Evolutionary conservation across 352 stramenopile genomes (phyloP).

Genomic region (Phytophthora cryptogea): DNA sequence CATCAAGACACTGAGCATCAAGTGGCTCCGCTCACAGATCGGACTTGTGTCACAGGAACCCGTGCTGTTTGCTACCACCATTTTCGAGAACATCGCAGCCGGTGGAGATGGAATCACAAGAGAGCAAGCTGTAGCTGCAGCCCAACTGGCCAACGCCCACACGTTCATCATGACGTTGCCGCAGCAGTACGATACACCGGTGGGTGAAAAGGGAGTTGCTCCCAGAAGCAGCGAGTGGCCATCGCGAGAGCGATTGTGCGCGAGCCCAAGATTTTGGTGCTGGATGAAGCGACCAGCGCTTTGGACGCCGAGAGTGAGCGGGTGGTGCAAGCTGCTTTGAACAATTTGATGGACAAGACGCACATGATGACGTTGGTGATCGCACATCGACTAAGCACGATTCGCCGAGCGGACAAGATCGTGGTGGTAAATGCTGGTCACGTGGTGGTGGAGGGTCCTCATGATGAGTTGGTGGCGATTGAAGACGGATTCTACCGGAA

Average conservation of each 20-base stretch:
- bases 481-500: conserved; percentile 24
- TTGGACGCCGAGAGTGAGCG: conserved; percentile 37
- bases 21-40: conserved; percentile 55
- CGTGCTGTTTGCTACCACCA: conserved; percentile 89
- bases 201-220: conserved; percentile 52
- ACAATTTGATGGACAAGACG: conserved; percentile 35
- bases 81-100: conserved; percentile 91
- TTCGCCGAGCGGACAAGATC: conserved; percentile 58
- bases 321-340: conserved; percentile 42
- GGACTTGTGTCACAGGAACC: conserved; percentile 86
- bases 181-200: conserved; percentile 47
- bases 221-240: conserved; percentile 52
- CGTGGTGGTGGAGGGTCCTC: conserved; percentile 48
- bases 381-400: conserved; percentile 51
- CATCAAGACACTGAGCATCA: conserved; percentile 34
- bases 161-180: conserved; percentile 83
- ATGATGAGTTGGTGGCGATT: conserved; percentile 42
- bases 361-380: conserved; percentile 67
- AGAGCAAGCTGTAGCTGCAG: conserved; percentile 69
- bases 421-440: conserved; percentile 44
- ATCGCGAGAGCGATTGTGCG: conserved; percentile 23
- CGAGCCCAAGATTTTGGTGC: conserved; percentile 22
- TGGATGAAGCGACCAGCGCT: not conserved
- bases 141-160: conserved; percentile 50
- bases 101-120: conserved; percentile 60